phyloP scores from a whole-genome alignment of 225 moss, liverwort and hornwort species.

The Rhytidiadelphus loreus region DNA sequence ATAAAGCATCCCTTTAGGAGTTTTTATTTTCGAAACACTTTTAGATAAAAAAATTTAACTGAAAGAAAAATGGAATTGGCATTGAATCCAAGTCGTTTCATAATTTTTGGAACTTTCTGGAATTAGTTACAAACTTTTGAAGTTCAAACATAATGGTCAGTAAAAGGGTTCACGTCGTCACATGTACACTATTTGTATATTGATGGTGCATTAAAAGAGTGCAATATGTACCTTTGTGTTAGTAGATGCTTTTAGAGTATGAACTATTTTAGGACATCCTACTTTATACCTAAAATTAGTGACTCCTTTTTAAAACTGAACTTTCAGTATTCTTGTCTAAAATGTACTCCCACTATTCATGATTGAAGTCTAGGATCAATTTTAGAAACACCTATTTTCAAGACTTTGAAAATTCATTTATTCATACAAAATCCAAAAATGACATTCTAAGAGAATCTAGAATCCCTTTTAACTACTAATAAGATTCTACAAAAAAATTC shows the following conservation, averaged over 20 bases:
- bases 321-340: not conserved
- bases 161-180: fast-evolving
- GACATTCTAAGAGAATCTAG: too few species aligned
- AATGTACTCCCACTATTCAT: not conserved
- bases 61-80: not conserved
- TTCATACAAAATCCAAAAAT: not conserved
- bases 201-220: not conserved
- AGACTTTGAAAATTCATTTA: not conserved
- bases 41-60: too few species aligned
- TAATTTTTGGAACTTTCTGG: not conserved
- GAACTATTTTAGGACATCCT: not conserved
- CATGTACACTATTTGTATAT: not conserved
- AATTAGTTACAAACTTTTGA: not conserved
- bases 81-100: not conserved
- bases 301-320: fast-evolving
- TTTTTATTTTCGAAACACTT: not conserved
- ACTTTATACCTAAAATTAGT: not conserved
- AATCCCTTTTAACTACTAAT: too few species aligned
- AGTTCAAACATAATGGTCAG: not conserved
- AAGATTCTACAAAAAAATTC: too few species aligned
- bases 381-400: too few species aligned
- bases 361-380: too few species aligned
- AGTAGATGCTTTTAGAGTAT: not conserved
- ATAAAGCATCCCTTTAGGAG: not conserved
- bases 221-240: not conserved